A percentile compares a stretch with the other conserved stretches of the same genome.
phyloP scores from a whole-genome alignment of 2,329 filamentous ascomycete species.

The Ceratocystis eucalypticola region DNA sequence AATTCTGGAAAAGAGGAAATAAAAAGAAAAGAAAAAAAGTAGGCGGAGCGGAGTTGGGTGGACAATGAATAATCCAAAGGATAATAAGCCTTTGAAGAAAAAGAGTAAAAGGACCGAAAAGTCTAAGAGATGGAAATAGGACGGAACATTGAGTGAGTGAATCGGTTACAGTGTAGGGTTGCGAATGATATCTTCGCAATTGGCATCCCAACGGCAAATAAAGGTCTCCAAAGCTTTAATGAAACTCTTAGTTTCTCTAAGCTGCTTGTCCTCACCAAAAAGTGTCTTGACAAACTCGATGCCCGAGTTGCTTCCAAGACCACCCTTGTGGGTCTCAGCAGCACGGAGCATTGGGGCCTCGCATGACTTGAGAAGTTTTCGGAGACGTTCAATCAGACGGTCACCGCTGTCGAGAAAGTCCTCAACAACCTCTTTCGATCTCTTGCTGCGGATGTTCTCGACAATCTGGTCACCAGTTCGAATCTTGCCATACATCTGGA shows the following conservation, averaged over 20 bases:
- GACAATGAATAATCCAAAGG: neutral
- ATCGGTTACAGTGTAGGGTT: slow-evolving; percentile 40
- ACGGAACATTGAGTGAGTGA: slow-evolving; percentile 10
- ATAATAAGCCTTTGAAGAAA: slow-evolving; percentile 8
- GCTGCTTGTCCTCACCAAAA: slow-evolving; percentile 80
- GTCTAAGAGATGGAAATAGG: neutral
- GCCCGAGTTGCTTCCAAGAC: slow-evolving; percentile 82
- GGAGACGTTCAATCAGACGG: slow-evolving; percentile 71
- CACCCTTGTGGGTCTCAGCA: slow-evolving; percentile 57
- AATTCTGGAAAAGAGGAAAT: slow-evolving; percentile 8
- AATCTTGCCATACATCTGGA: slow-evolving; percentile 85
- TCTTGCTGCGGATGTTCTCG: slow-evolving; percentile 54
- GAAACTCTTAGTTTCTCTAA: slow-evolving; percentile 80
- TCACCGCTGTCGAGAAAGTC: slow-evolving; percentile 87
- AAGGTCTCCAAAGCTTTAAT: slow-evolving; percentile 81
- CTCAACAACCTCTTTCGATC: slow-evolving; percentile 68
- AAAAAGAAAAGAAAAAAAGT: slow-evolving; percentile 4
- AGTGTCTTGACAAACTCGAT: slow-evolving; percentile 93
- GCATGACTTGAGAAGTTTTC: slow-evolving; percentile 75
- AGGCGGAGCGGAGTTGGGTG: slow-evolving; percentile 3
- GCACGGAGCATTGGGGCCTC: slow-evolving; percentile 92
- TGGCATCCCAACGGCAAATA: slow-evolving; percentile 89
- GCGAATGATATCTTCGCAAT: slow-evolving; percentile 77
- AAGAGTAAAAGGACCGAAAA: neutral
- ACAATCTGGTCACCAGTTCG: slow-evolving; percentile 76